Evolutionary conservation across 805 yeast genomes (phyloP).

Genomic region (Yamadazyma takamatsuzukensis): DNA sequence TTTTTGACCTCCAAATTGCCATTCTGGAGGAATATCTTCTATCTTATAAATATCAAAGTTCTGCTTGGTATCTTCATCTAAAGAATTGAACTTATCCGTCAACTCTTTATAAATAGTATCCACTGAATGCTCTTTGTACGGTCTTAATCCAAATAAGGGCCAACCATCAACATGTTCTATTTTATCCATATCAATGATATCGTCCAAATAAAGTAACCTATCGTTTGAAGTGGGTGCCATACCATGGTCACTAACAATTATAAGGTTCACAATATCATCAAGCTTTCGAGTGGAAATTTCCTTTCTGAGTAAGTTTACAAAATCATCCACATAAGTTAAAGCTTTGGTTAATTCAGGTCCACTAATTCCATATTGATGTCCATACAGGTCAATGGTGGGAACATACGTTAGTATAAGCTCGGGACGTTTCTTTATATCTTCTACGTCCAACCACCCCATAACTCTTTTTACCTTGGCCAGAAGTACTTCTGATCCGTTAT

Average conservation of each 20-base stretch:
- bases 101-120: conserved; percentile 48
- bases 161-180: conserved; percentile 73
- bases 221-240: conserved; percentile 83
- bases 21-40: conserved; percentile 52
- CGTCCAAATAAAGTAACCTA: conserved; percentile 69
- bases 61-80: conserved; percentile 12
- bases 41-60: conserved; percentile 47
- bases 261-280: conserved; percentile 61
- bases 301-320: conserved; percentile 46
- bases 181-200: conserved; percentile 50
- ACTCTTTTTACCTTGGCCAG: conserved; percentile 56
- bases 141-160: conserved; percentile 81
- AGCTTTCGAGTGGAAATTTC: conserved; percentile 56
- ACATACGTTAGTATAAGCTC: conserved; percentile 75
- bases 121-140: conserved; percentile 36
- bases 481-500: conserved; percentile 60
- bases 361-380: conserved; percentile 67
- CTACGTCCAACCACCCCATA: conserved; percentile 61
- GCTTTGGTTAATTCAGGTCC: conserved; percentile 57
- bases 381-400: conserved; percentile 76
- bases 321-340: conserved; percentile 60
- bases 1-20: conserved; percentile 50
- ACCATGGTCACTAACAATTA: conserved; percentile 88
- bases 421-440: conserved; percentile 53
- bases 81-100: conserved; percentile 11